Percentiles rank a stretch among this genome's conserved stretches.
Evolutionary conservation across 2,329 filamentous ascomycete species (phyloP).

Genomic region (Neofusicoccum sp.): DNA sequence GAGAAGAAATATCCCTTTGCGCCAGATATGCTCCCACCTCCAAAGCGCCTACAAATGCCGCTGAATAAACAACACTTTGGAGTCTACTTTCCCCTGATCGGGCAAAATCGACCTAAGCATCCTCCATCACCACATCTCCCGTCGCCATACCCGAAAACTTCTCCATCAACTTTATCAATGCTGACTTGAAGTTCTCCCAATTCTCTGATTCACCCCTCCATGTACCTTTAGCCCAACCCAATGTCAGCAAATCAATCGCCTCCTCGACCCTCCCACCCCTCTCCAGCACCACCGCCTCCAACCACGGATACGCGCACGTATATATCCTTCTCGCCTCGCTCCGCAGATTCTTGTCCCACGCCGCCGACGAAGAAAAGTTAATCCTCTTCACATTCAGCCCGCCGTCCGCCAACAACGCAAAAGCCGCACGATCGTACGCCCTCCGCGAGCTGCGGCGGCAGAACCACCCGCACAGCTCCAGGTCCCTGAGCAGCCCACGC

Average conservation of each 20-base stretch:
- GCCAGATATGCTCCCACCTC: too few species aligned
- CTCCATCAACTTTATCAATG: not conserved
- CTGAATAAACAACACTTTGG: not conserved
- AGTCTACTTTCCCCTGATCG: too few species aligned
- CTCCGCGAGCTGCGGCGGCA: constrained; percentile 24
- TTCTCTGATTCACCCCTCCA: not conserved
- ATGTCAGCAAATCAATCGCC: constrained; percentile 26
- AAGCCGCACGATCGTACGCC: constrained; percentile 34
- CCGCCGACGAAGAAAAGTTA: constrained; percentile 23
- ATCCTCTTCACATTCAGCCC: constrained; percentile 33
- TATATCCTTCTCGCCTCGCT: constrained; percentile 30
- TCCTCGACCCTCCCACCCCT: constrained; percentile 28
- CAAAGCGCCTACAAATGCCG: not conserved
- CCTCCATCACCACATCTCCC: too few species aligned
- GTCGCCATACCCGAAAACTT: not conserved
- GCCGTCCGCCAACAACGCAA: constrained; percentile 27
- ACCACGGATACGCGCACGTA: constrained; percentile 36
- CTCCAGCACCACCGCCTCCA: constrained; percentile 34
- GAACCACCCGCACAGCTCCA: constrained; percentile 21
- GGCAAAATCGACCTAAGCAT: not conserved
- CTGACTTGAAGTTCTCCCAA: not conserved
- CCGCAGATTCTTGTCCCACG: constrained; percentile 1
- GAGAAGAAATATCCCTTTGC: too few species aligned
- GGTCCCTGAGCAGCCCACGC: constrained; percentile 20
- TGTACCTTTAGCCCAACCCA: not conserved